Evolutionary conservation across 441 rosid genomes (phyloP).

Genomic region (Theobroma grandiflorum): DNA sequence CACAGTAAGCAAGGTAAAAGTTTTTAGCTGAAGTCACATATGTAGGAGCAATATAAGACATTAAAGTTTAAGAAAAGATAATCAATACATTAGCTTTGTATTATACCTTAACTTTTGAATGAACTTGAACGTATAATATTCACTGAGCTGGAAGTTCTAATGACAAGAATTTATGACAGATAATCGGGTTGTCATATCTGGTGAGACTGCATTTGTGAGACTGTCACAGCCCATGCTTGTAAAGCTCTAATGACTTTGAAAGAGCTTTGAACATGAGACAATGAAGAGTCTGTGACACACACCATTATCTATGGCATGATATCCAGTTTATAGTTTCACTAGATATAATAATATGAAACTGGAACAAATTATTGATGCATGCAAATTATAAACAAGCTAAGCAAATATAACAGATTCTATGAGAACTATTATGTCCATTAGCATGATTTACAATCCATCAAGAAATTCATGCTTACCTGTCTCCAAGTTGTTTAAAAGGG

Average conservation of each 20-base stretch:
- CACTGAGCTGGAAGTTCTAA: background rate
- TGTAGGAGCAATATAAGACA: background rate
- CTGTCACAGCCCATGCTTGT: background rate
- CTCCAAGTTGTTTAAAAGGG: too few relatives aligned
- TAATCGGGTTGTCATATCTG: background rate
- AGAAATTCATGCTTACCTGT: too few relatives aligned
- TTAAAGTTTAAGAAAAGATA: background rate
- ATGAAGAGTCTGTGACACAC: background rate
- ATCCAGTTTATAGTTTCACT: background rate
- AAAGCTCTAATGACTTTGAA: background rate
- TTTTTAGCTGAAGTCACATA: background rate
- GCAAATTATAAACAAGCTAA: too few relatives aligned
- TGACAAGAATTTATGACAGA: background rate
- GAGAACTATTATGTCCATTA: too few relatives aligned
- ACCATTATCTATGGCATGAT: background rate
- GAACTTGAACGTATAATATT: background rate
- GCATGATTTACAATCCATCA: too few relatives aligned
- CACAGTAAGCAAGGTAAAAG: conserved; percentile 8
- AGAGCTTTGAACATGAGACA: background rate
- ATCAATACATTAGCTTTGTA: background rate
- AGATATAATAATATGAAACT: background rate
- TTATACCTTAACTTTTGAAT: background rate
- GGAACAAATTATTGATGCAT: background rate
- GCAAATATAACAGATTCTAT: too few relatives aligned
- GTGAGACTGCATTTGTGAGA: background rate